Base-by-base conservation (phyloP, 495 filamentous ascomycete genomes). In the Tuber umbilicatum region DNA sequence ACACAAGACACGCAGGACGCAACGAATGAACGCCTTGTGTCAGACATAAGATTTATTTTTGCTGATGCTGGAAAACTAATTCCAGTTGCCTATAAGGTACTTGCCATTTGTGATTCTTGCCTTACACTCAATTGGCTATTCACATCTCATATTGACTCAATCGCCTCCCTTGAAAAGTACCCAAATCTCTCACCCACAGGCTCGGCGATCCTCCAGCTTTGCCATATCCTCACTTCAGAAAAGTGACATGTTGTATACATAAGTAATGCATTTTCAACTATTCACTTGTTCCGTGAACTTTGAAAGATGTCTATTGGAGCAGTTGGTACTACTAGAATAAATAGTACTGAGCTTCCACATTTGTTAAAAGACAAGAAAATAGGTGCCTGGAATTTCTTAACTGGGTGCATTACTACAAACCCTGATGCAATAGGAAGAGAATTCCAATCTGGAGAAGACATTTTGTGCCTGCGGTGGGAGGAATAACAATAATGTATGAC, bases 41-140 rank as follows among this genome's bases (percentile, higher is more conserved):
- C n/a, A n/a, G n/a, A n/a, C n/a, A n/a, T n/a, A n/a, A n/a, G n/a
- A n/a, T n/a, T n/a, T n/a, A n/a, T n/a, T n/a, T n/a, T n/a, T n/a
- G n/a, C n/a, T n/a, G n/a, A n/a, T n/a, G n/a, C 45, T 1, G 27
- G 68, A 40, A 75, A 78, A 40, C 70, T 70, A 23, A 78, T 75
- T n/a, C 68, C 60, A 40, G 39, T 68, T 47, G 74, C 71, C 0
- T 78, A 73, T 47, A 76, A 76, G 35, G 64, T 71, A 50, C 69
- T 70, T 55, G 70, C 27, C n/a, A 50, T 50, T 6, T 50, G 47
- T 50, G 47, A 50, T 50, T n/a, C 47, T 50, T 21, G 47, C 47
- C n/a, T n/a, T 50, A 50, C 23, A n/a, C 47, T 50, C 23, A n/a
- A 50, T 50, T 50, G 23, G 47, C 47, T n/a, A n/a, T 50, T n/a